These are phyloP conservation scores for Alternaria dauci DNA, from an alignment of 2,329 filamentous ascomycete species.

Conservation along the genomic window DNA sequence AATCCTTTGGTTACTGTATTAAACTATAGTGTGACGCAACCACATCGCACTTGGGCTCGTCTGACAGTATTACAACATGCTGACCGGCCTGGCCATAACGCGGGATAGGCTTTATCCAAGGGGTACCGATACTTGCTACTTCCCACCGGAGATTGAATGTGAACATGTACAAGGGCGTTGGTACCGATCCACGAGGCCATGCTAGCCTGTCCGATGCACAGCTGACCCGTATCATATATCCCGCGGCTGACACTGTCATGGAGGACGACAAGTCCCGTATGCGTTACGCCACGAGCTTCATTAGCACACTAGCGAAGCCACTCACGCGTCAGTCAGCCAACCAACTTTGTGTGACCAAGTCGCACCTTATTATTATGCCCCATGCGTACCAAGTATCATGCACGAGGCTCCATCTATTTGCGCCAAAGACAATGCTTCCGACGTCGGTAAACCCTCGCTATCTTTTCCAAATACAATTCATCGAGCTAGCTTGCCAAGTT, in stretches of 20 bases:
- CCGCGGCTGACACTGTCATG: constrained; percentile 18
- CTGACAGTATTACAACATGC: constrained; percentile 28
- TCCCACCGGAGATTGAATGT: constrained; percentile 15
- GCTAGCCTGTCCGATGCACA: constrained; percentile 25
- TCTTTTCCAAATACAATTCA: constrained; percentile 10
- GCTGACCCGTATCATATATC: constrained; percentile 29
- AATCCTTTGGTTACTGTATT: constrained; percentile 32
- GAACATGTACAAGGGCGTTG: constrained; percentile 22
- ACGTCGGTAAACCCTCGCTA: constrained; percentile 16
- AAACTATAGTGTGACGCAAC: constrained; percentile 40
- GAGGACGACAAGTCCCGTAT: constrained; percentile 12
- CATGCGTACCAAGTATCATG: constrained; percentile 25
- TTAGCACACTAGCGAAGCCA: constrained; percentile 18
- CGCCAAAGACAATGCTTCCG: constrained; percentile 23
- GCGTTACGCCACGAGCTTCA: constrained; percentile 19
- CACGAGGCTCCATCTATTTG: constrained; percentile 26
- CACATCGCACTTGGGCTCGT: constrained; percentile 21
- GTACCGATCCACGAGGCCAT: constrained; percentile 20
- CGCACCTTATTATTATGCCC: constrained; percentile 20
- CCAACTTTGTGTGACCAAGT: constrained; percentile 27
- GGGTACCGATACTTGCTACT: constrained; percentile 16
- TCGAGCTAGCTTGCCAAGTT: constrained; percentile 27
- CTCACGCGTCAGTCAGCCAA: constrained; percentile 16
- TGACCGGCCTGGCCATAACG: constrained; percentile 15
- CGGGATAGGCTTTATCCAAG: constrained; percentile 13